These are phyloP conservation scores for Globisporangium spinosum DNA, from an alignment of 352 stramenopile species.

Conservation along the genomic window DNA sequence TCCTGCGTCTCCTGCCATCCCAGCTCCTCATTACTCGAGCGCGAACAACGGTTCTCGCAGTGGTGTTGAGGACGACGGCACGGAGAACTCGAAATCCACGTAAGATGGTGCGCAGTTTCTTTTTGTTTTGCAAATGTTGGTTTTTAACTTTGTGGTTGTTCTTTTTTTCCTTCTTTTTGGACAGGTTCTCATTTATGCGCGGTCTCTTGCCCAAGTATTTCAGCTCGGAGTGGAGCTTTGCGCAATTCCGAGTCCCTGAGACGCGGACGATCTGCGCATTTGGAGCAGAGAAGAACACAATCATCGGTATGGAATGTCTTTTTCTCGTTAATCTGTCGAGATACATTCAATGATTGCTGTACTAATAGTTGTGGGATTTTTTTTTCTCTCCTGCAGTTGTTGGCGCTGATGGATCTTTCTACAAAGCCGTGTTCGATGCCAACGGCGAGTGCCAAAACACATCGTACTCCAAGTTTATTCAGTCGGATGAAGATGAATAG, in stretches of 20 bases:
- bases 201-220: slow-evolving; percentile 92
- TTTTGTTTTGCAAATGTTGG: slow-evolving; percentile 2
- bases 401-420: slow-evolving; percentile 84
- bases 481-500: slow-evolving; percentile 86
- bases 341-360: neutral
- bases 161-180: neutral
- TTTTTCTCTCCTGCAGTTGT: slow-evolving; percentile 47
- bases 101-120: slow-evolving; percentile 20
- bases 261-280: slow-evolving; percentile 92
- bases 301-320: slow-evolving; percentile 55
- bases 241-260: slow-evolving; percentile 90
- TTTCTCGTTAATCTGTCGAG: neutral
- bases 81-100: slow-evolving; percentile 87
- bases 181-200: slow-evolving; percentile 88
- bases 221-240: slow-evolving; percentile 92
- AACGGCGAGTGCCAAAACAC: slow-evolving; percentile 88
- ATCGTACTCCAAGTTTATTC: slow-evolving; percentile 90
- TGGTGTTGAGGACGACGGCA: slow-evolving; percentile 68
- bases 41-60: slow-evolving; percentile 39
- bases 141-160: neutral
- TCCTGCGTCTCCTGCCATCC: slow-evolving; percentile 39
- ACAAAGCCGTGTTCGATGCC: slow-evolving; percentile 86
- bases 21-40: slow-evolving; percentile 33
- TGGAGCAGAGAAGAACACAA: slow-evolving; percentile 91
- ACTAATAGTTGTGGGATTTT: slow-evolving; percentile 7